phyloP scores from a whole-genome alignment of 176 grass and related monocot genomes.

The Alopecurus myosuroides region DNA sequence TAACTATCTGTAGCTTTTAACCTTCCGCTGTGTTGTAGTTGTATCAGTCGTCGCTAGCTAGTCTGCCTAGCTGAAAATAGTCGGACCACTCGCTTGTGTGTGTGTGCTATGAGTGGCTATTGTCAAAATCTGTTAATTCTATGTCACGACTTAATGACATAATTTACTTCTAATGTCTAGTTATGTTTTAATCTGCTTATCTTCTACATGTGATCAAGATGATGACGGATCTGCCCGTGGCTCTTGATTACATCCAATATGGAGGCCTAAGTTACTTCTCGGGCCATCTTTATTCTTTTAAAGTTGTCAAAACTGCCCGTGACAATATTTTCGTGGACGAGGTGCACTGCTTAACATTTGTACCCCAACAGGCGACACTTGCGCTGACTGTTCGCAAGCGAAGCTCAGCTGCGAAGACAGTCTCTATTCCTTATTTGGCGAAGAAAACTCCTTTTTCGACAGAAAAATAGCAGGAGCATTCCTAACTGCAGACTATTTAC shows the following conservation, averaged over 20 bases:
- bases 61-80: conserved; percentile 40
- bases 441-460: no score
- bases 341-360: no score
- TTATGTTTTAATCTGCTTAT: conserved; percentile 16
- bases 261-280: no score
- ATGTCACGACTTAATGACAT: conserved; percentile 33
- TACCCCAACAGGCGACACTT: no score
- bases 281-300: no score
- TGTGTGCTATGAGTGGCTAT: conserved; percentile 27
- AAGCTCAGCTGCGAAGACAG: no score
- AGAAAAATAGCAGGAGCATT: no score
- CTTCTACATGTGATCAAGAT: neutral
- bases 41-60: conserved; percentile 32
- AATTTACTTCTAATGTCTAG: conserved; percentile 42
- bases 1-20: conserved; percentile 51
- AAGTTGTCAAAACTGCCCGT: neutral
- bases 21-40: conserved; percentile 21
- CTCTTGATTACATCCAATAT: neutral
- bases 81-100: conserved; percentile 35
- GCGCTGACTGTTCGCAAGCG: no score
- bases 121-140: conserved; percentile 40
- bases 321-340: no score
- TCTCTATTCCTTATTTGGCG: no score
- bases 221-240: neutral
- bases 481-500: no score